Percentiles rank a stretch among this genome's conserved stretches.
phyloP scores from a whole-genome alignment of 768 basidiomycete genomes.

The Chalciporus piperatus region DNA sequence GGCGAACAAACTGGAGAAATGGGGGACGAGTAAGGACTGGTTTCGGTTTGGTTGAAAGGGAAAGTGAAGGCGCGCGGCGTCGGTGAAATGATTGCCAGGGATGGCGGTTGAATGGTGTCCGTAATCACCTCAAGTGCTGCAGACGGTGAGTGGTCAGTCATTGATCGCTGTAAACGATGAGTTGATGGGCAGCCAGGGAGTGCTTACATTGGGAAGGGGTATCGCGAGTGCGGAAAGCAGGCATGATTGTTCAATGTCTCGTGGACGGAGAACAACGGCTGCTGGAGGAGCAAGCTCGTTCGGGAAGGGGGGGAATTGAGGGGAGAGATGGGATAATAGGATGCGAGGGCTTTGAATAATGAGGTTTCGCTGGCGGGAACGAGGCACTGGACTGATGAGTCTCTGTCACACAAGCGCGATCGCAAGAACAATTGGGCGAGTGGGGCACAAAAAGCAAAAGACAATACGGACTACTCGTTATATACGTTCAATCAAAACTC shows the following conservation, averaged over 20 bases:
- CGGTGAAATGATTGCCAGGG: slow-evolving; percentile 54
- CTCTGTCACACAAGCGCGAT: slow-evolving; percentile 46
- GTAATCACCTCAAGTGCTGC: slow-evolving; percentile 76
- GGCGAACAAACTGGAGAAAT: slow-evolving; percentile 63
- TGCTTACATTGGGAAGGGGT: slow-evolving; percentile 52
- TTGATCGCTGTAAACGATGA: slow-evolving; percentile 1
- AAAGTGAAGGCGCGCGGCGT: slow-evolving; percentile 55
- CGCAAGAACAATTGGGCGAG: slow-evolving; percentile 61
- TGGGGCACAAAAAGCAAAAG: slow-evolving; percentile 55
- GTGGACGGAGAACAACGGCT: slow-evolving; percentile 31
- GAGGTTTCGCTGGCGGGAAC: slow-evolving; percentile 44
- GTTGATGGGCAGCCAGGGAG: not conserved
- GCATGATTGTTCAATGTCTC: slow-evolving; percentile 54
- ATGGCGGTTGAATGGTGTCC: slow-evolving; percentile 56
- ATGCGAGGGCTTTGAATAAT: slow-evolving; percentile 34
- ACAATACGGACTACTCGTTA: slow-evolving; percentile 56
- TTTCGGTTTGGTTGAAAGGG: slow-evolving; percentile 35
- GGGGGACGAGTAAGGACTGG: slow-evolving; percentile 66
- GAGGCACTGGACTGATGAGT: slow-evolving; percentile 42
- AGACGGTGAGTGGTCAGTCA: slow-evolving; percentile 14
- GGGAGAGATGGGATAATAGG: slow-evolving; percentile 10
- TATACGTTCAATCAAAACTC: slow-evolving; percentile 42
- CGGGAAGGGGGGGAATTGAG: slow-evolving; percentile 35
- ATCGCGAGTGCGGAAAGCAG: slow-evolving; percentile 77
- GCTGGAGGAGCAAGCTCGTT: slow-evolving; percentile 35